Evolutionary conservation across 148 eudicot species (phyloP), one percentile per base, ranked within the genome.

Genomic region (Polygonum maritimum): DNA sequence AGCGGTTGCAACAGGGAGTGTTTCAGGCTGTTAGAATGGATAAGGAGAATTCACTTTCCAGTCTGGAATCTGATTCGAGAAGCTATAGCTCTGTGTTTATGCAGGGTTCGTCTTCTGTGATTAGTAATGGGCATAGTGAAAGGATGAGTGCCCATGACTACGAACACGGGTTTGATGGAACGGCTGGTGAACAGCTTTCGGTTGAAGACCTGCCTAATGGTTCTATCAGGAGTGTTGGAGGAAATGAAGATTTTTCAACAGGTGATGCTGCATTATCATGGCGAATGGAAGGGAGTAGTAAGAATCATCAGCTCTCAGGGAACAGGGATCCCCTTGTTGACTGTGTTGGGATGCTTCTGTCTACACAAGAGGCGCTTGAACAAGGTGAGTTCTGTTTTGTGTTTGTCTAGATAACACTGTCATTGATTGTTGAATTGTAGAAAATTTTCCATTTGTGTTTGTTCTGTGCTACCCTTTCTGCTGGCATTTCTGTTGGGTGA

Each of bases 41-140:
- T 75, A 90, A 88, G 80, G 96, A 88, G 78, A 92, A 84, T 77
- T 90, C 97, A 51, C 78, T 84, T 77, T 92, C 92, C 70, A 92
- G 93, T 82, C 21, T 89, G 85, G 98, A 92, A 76, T 92, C 98
- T 83, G 97, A 94, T 81, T 92, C 86, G 38, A 85, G 91, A 83
- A 90, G 88, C 83, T 89, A 84, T 78, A 82, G 78, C 65, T 86
- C 89, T 82, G 87, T 91, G 51, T 86, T 89, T 80, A 47, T 81
- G 84, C 88, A 87, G 87, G 90, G 85, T 36, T 75, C 76, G 76
- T 79, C 82, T 76, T 78, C 76, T 71, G 78, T 76, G 39, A 67
- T 67, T 13, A 36, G n/a, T 67, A 84, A 82, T 83, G 89, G 74
- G 31, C 87, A 71, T 78, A 80, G 82, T 81, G 87, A 78, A 51